phyloP scores from a whole-genome alignment of 2,329 filamentous ascomycete genomes.

The Hypocreales sp. region DNA sequence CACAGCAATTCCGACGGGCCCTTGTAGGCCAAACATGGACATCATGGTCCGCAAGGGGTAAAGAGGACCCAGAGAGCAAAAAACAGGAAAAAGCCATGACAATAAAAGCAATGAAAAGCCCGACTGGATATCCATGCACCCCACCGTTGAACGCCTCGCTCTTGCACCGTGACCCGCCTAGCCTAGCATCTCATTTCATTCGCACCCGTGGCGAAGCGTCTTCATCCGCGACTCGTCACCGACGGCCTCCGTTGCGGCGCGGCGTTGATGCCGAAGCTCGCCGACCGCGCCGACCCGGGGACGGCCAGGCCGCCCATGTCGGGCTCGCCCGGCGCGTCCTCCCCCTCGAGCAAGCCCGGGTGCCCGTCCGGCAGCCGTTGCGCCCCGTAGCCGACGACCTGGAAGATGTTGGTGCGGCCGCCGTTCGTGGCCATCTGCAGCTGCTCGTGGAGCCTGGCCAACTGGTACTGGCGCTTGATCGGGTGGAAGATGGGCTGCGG shows the following conservation, averaged over 20 bases:
- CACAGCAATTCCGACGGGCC: too few relatives aligned
- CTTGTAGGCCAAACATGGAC: too few relatives aligned
- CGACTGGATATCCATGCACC: too few relatives aligned
- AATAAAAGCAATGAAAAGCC: not conserved
- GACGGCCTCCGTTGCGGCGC: conserved; percentile 28
- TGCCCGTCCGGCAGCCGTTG: conserved; percentile 38
- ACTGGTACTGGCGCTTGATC: conserved; percentile 47
- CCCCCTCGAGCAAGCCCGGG: conserved; percentile 27
- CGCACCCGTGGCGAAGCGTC: too few relatives aligned
- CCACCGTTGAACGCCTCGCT: too few relatives aligned
- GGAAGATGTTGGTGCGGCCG: conserved; percentile 50
- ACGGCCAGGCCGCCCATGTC: conserved; percentile 27
- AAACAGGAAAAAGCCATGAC: not conserved
- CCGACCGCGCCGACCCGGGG: conserved; percentile 22
- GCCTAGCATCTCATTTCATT: too few relatives aligned
- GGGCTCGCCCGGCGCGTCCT: conserved; percentile 43
- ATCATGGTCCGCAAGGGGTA: too few relatives aligned
- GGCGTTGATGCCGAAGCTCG: conserved; percentile 27
- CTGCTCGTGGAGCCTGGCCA: conserved; percentile 48
- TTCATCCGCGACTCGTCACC: conserved; percentile 29
- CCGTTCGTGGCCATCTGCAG: conserved; percentile 51
- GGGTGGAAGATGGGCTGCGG: conserved; percentile 47
- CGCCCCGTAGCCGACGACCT: conserved; percentile 38
- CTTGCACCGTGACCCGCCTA: too few relatives aligned
- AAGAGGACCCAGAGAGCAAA: too few relatives aligned